A percentile compares a stretch with the other conserved stretches of the same genome.
phyloP scores from a whole-genome alignment of 1,139 yeast genomes.

The Sugiyamaella japonica region DNA sequence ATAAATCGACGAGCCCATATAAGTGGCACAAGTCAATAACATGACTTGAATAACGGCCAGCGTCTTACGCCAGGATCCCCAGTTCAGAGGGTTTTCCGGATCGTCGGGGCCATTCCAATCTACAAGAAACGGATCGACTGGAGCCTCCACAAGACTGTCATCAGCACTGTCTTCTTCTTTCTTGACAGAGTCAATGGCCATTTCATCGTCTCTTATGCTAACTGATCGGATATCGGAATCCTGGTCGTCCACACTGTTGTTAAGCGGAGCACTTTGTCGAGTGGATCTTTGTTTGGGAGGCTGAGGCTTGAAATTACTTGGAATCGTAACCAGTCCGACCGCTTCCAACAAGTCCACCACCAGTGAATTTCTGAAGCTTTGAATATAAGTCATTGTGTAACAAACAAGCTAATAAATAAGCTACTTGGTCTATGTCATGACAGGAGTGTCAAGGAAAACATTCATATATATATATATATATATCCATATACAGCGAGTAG shows the following conservation, averaged over 20 bases:
- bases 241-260: background rate
- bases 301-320: conserved; percentile 23
- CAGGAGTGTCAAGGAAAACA: too few species aligned
- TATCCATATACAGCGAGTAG: too few species aligned
- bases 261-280: background rate
- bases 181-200: background rate
- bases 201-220: background rate
- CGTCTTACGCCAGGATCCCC: conserved; percentile 47
- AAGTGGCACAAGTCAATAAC: conserved; percentile 52
- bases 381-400: conserved; percentile 18
- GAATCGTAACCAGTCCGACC: conserved; percentile 17
- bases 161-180: background rate
- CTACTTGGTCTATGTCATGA: too few species aligned
- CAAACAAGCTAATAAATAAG: background rate
- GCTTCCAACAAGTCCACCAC: conserved; percentile 24
- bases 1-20: conserved; percentile 60
- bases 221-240: conserved; percentile 1
- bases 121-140: conserved; percentile 16
- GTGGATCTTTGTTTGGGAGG: background rate
- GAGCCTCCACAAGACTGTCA: background rate
- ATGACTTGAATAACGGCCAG: conserved; percentile 46
- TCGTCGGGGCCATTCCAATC: conserved; percentile 53
- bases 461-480: too few species aligned
- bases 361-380: conserved; percentile 23
- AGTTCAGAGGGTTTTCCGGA: conserved; percentile 58